Conservation (phyloP, 2,329 filamentous ascomycete genomes). For the Huntiella moniliformis region DNA sequence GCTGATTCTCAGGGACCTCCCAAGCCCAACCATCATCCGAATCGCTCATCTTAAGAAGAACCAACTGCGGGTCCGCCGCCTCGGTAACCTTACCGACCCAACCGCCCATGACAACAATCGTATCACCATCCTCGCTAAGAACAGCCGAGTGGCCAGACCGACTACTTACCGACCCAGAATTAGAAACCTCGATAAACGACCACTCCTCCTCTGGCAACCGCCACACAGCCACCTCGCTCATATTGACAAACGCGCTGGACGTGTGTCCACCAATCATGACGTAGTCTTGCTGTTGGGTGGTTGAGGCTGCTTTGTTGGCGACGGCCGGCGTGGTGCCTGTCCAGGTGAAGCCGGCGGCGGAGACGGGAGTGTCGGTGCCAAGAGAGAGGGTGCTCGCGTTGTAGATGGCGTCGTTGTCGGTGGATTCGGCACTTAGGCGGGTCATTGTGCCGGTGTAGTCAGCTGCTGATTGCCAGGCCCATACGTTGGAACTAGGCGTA, state of each 20-base stretch:
- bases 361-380: slow-evolving; percentile 26
- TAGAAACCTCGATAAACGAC: slow-evolving; percentile 45
- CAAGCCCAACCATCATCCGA: slow-evolving; percentile 61
- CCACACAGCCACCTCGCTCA: slow-evolving; percentile 78
- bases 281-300: slow-evolving; percentile 58
- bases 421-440: slow-evolving; percentile 26
- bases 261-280: slow-evolving; percentile 78
- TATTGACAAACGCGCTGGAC: slow-evolving; percentile 69
- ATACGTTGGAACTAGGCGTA: slow-evolving; percentile 16
- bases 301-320: slow-evolving; percentile 43
- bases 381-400: slow-evolving; percentile 4
- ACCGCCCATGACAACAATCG: slow-evolving; percentile 66
- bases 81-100: slow-evolving; percentile 73
- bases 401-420: slow-evolving; percentile 20
- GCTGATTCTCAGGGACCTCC: slow-evolving; percentile 38
- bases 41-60: slow-evolving; percentile 54
- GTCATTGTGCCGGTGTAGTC: slow-evolving; percentile 70
- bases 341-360: slow-evolving; percentile 74
- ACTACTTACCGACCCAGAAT: slow-evolving; percentile 40
- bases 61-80: slow-evolving; percentile 66
- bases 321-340: slow-evolving; percentile 54
- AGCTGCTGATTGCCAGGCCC: slow-evolving; percentile 47
- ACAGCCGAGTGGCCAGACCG: slow-evolving; percentile 80
- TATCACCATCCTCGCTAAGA: slow-evolving; percentile 56
- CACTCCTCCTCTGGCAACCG: slow-evolving; percentile 72